Conservation (phyloP, 768 basidiomycete genomes). For the Mycena epipterygia region DNA sequence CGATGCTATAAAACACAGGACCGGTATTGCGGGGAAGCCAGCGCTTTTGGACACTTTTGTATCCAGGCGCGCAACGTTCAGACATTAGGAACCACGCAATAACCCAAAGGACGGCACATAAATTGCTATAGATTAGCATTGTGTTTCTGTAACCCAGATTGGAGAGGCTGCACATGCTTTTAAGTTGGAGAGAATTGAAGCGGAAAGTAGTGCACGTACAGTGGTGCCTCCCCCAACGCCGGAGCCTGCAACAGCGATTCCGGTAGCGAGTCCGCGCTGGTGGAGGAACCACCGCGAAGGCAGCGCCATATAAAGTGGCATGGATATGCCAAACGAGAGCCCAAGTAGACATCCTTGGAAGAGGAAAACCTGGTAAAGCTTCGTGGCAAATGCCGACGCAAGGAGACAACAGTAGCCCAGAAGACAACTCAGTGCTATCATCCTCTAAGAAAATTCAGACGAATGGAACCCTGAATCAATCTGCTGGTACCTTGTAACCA, state of each 20-base stretch:
- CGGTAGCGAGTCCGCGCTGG: slow-evolving; percentile 49
- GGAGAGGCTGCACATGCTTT: slow-evolving; percentile 34
- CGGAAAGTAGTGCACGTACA: slow-evolving; percentile 28
- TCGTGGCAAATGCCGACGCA: slow-evolving; percentile 46
- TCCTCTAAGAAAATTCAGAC: slow-evolving; percentile 34
- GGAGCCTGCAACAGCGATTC: slow-evolving; percentile 48
- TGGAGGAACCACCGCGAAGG: slow-evolving; percentile 51
- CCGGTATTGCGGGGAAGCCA: slow-evolving; percentile 40
- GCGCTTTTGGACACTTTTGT: slow-evolving; percentile 31
- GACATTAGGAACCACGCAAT: slow-evolving; percentile 48
- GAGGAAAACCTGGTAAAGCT: slow-evolving; percentile 48
- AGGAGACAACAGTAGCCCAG: slow-evolving; percentile 45
- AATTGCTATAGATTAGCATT: slow-evolving; percentile 46
- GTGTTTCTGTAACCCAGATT: slow-evolving; percentile 47
- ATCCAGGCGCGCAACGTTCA: slow-evolving; percentile 38
- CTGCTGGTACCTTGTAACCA: slow-evolving; percentile 35
- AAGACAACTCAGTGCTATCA: slow-evolving; percentile 46
- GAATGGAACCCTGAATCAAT: background rate
- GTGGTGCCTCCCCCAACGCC: slow-evolving; percentile 46
- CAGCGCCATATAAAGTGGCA: slow-evolving; percentile 49
- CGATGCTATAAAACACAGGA: slow-evolving; percentile 49
- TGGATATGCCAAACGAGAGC: slow-evolving; percentile 36
- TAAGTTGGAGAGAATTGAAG: background rate
- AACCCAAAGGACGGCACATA: slow-evolving; percentile 42
- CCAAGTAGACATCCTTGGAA: slow-evolving; percentile 43